Percentiles rank a stretch among this genome's conserved stretches.
Evolutionary conservation across 352 stramenopile genomes (phyloP).

Genomic region (Globisporangium sylvaticum): DNA sequence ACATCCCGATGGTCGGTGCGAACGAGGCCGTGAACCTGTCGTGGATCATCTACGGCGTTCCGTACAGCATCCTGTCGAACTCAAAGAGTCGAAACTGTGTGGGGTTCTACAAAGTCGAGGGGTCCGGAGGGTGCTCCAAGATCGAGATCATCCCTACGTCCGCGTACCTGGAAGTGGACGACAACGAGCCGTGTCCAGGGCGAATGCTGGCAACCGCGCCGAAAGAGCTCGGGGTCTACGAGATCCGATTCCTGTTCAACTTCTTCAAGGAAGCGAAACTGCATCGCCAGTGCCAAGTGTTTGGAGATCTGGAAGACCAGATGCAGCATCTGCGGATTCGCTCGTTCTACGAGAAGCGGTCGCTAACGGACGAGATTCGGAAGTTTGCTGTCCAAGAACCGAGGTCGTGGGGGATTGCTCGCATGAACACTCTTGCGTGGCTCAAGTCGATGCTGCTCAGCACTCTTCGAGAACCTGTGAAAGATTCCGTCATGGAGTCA

Average conservation of each 20-base stretch:
- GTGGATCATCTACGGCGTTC: slow-evolving; percentile 51
- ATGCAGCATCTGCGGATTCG: slow-evolving; percentile 57
- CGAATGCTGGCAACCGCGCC: slow-evolving; percentile 45
- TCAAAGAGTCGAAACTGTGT: slow-evolving; percentile 49
- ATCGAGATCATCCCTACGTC: slow-evolving; percentile 54
- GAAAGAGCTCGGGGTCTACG: slow-evolving; percentile 49
- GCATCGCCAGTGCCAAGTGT: slow-evolving; percentile 56
- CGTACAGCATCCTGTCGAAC: slow-evolving; percentile 44
- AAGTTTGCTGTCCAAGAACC: slow-evolving; percentile 36
- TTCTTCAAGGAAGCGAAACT: slow-evolving; percentile 57
- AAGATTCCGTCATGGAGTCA: slow-evolving; percentile 25
- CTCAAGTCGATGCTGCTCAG: slow-evolving; percentile 48
- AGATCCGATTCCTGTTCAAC: slow-evolving; percentile 64
- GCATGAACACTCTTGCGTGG: slow-evolving; percentile 48
- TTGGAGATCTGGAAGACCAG: slow-evolving; percentile 53
- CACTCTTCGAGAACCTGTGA: slow-evolving; percentile 35
- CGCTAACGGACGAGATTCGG: slow-evolving; percentile 37
- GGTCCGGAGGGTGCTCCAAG: slow-evolving; percentile 25
- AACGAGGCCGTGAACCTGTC: slow-evolving; percentile 46
- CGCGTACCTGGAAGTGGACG: slow-evolving; percentile 37
- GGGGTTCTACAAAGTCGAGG: slow-evolving; percentile 49
- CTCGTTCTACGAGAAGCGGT: slow-evolving; percentile 49
- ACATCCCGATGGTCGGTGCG: slow-evolving; percentile 36
- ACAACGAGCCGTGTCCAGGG: slow-evolving; percentile 32
- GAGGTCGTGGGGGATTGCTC: slow-evolving; percentile 30